Conservation (phyloP, 768 basidiomycete species). For the Boletus tylopilopsis region DNA sequence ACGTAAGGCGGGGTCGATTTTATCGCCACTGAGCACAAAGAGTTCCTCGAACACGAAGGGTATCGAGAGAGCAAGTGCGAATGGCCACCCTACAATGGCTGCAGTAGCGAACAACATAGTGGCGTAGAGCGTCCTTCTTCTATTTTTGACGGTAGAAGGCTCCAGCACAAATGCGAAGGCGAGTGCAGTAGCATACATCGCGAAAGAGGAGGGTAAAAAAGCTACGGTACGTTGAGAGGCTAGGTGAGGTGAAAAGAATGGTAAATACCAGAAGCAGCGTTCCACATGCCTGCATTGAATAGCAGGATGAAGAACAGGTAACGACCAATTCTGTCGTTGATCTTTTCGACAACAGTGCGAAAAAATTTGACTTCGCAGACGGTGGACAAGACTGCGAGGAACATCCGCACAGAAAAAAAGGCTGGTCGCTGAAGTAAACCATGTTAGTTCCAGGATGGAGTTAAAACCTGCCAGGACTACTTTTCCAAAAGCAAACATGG, state of each 20-base stretch:
- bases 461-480: constrained; percentile 37
- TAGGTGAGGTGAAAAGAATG: neutral
- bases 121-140: constrained; percentile 56
- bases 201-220: constrained; percentile 92
- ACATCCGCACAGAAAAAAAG: constrained; percentile 87
- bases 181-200: constrained; percentile 84
- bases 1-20: constrained; percentile 43
- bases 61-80: constrained; percentile 79
- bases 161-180: constrained; percentile 69
- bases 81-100: constrained; percentile 95
- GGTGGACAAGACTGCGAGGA: constrained; percentile 68
- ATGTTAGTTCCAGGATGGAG: constrained; percentile 11
- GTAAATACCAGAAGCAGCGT: constrained; percentile 67
- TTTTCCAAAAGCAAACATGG: constrained; percentile 65
- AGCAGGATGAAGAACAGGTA: constrained; percentile 87
- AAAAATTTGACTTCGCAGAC: constrained; percentile 82
- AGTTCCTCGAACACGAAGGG: constrained; percentile 92
- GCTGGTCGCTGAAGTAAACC: constrained; percentile 58
- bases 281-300: constrained; percentile 94
- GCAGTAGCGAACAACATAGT: constrained; percentile 75
- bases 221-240: constrained; percentile 44
- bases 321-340: constrained; percentile 89
- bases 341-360: constrained; percentile 69
- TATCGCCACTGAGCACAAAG: constrained; percentile 70
- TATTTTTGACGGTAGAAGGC: constrained; percentile 51